Conservation (phyloP, 352 stramenopile species). For the Lagenidium sp. region DNA sequence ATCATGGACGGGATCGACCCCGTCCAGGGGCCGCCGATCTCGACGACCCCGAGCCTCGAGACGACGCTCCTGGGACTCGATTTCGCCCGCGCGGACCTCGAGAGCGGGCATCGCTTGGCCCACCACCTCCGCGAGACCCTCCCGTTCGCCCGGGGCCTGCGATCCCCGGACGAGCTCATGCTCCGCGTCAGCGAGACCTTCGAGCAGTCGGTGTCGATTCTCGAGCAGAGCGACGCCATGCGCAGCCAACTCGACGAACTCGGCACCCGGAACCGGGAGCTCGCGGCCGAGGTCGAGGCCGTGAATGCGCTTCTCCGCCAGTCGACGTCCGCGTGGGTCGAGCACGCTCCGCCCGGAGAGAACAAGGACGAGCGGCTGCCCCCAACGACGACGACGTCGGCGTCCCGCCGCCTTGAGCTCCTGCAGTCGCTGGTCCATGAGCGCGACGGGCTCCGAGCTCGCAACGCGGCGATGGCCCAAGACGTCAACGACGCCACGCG, state of each 20-base stretch:
- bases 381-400: neutral
- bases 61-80: too few relatives aligned
- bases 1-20: too few relatives aligned
- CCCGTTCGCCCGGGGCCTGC: slow-evolving; percentile 18
- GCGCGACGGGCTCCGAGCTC: slow-evolving; percentile 3
- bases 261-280: too few relatives aligned
- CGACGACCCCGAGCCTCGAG: too few relatives aligned
- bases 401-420: slow-evolving; percentile 15
- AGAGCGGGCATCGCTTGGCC: neutral
- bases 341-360: too few relatives aligned
- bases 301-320: too few relatives aligned
- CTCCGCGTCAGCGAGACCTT: slow-evolving; percentile 20
- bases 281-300: too few relatives aligned
- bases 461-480: slow-evolving; percentile 3
- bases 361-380: slow-evolving; percentile 7
- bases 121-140: slow-evolving; percentile 12
- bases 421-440: slow-evolving; percentile 18
- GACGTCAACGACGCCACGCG: too few relatives aligned
- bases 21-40: too few relatives aligned
- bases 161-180: slow-evolving; percentile 23
- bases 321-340: too few relatives aligned
- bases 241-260: slow-evolving; percentile 11
- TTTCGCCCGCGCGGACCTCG: slow-evolving; percentile 2
- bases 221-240: neutral
- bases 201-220: slow-evolving; percentile 5